These are phyloP conservation scores for Clitopilus passeckerianus DNA, from an alignment of 768 basidiomycete species.

Conservation along the genomic window DNA sequence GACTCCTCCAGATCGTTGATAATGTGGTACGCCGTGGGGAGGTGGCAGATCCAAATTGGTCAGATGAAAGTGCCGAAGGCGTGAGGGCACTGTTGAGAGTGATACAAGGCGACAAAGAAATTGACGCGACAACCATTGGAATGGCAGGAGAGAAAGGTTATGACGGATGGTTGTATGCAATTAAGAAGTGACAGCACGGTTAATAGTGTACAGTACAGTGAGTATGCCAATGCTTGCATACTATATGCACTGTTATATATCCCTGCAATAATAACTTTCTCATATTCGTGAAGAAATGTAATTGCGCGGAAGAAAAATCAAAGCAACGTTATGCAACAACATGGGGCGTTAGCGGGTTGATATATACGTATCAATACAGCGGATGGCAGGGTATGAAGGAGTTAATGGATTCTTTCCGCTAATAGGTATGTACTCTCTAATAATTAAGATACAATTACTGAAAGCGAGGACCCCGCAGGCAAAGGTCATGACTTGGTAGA, in stretches of 20 bases:
- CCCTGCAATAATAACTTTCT: too few species aligned
- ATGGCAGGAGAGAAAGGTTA: slow-evolving; percentile 49
- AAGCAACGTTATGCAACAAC: background rate
- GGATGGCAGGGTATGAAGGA: background rate
- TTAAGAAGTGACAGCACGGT: slow-evolving; percentile 6
- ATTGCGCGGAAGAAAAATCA: background rate
- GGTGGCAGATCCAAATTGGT: slow-evolving; percentile 34
- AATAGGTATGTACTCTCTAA: background rate
- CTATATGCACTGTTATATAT: too few species aligned
- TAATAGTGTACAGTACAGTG: too few species aligned
- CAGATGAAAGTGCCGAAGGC: slow-evolving; percentile 34
- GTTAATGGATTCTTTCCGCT: background rate
- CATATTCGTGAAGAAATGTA: too few species aligned
- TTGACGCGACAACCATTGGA: slow-evolving; percentile 45
- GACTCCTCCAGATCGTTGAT: too few species aligned
- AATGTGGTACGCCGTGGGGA: too few species aligned
- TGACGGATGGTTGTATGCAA: slow-evolving; percentile 48
- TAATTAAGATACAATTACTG: background rate
- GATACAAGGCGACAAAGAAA: slow-evolving; percentile 44
- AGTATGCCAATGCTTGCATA: too few species aligned
- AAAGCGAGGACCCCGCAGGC: background rate
- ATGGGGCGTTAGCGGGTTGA: background rate
- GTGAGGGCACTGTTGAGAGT: slow-evolving; percentile 38
- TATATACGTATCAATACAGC: background rate
- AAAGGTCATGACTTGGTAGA: background rate